Base-by-base conservation (phyloP, 805 yeast species). In the Hanseniaspora singularis region DNA sequence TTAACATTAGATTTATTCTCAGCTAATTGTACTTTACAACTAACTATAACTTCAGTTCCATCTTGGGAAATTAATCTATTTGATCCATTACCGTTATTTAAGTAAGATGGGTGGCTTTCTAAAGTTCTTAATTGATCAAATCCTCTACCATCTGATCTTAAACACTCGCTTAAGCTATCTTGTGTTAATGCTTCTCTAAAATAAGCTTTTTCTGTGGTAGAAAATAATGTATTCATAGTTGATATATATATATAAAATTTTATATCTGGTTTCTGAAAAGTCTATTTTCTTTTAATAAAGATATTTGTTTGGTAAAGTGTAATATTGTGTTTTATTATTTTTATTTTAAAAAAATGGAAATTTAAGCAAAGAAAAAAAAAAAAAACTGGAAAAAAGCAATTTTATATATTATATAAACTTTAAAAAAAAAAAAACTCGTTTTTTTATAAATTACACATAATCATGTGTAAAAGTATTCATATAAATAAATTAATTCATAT, bases 31-130 rank as follows among this genome's bases (percentile, higher is more conserved):
- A 88, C 76, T 63, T 92, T 92, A 40, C 89, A 73, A 57, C 96
- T 92, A 4, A 86, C 89, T 28, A 92, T 80, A 55, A 95, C 86
- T 63, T 92, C 97, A 51, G 86, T 76, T 19, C 98, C 97, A 62
- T 89, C 97, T 40, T 82, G 72, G 28, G 86, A 73, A 52, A 87
- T 72, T 16, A 89, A 75, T 64, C 95, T 73, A 0, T 96, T 81
- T 2, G 96, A 87, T 12, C 98, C 98, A 64, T 89, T 85, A 3
- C 96, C 82, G 43, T 79, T 75, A 0, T 95, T 92, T 50, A 92
- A 68, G 55, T 89, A 81, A 41, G 80, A 80, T 7, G 84, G 77
- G 12, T 76, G 77, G 3, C 94, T 83, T 57, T 86, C 94, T 39
- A 92, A 63, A 0, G 96, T 95, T 53, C 96, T 72, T 57, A 83